Evolutionary conservation across 1,139 yeast genomes (phyloP), one percentile per base, ranked within the genome.

Genomic region (Geotrichum citri-aurantii): DNA sequence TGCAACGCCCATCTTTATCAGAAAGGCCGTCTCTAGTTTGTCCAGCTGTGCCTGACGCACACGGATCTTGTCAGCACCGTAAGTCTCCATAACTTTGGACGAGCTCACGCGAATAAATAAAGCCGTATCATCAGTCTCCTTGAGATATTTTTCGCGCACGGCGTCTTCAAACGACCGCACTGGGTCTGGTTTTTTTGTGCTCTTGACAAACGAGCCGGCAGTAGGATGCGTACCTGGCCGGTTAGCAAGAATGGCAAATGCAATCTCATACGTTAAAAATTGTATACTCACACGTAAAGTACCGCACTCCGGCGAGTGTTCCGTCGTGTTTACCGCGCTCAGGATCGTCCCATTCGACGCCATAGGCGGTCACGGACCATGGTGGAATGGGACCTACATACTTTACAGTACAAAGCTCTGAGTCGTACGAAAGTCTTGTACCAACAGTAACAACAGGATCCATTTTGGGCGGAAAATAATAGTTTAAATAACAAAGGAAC

Each of bases 341-440:
- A 0, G 73, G 71, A 57, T 83, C 77, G 69, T 92, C 97, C 97
- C 97, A 92, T 69, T 92, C 97, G 1, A 92, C 78, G 0, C 97
- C 97, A 17, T 81, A 72, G 0, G 93, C 91, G 0, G 63, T 63
- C 2, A 69, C 73, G 0, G 84, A 82, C 97, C 97, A 90, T 3
- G 73, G 75, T 0, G 81, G 79, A 1, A 90, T 71, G 0, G 60
- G 50, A 0, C 97, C 97, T 0, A 80, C 69, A 65, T 70, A 91
- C 58, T 79, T 72, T 4, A 91, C 77, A 0, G 96, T 88, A 46
- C 89, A 89, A 1, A 81, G 63, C 21, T 82, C 76, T 0, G 80
- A 80, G 24, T 72, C 74, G 26, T 79, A 72, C 0, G 81, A 75
- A 10, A 85, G 66, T 53, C 91, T 68, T 51, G 81, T 79, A 21